Percentiles rank a stretch among this genome's conserved stretches.
These are phyloP conservation scores for Volvox reticuliferus DNA, from an alignment of 139 green algal species.

Conservation along the genomic window DNA sequence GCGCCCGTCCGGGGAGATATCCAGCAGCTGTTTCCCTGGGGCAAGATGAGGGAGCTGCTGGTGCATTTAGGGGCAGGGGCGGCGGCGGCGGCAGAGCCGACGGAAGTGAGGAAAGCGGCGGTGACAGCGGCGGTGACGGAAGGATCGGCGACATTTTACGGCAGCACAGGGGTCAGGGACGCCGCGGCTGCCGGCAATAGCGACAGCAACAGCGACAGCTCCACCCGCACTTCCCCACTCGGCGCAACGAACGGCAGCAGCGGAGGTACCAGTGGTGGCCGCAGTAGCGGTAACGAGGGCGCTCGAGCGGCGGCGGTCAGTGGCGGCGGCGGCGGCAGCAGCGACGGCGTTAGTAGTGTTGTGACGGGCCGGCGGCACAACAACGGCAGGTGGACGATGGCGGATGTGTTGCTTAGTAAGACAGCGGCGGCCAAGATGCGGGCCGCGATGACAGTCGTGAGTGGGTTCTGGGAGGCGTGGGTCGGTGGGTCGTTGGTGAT, in stretches of 20 bases:
- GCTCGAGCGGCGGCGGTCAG: not conserved
- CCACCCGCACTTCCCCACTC: no score
- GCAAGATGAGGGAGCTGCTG: not conserved
- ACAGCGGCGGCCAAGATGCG: not conserved
- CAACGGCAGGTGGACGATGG: not conserved
- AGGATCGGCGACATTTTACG: not conserved
- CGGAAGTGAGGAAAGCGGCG: not conserved
- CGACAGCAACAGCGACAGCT: no score
- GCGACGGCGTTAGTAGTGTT: not conserved
- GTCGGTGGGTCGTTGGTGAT: not conserved
- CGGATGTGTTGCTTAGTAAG: not conserved
- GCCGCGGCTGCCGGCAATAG: no score
- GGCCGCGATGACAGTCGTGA: not conserved
- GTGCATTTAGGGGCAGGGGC: not conserved
- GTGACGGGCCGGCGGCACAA: no score
- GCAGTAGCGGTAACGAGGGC: not conserved
- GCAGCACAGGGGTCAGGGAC: not conserved
- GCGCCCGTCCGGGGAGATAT: not conserved
- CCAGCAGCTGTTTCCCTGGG: not conserved
- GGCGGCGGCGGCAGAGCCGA: not conserved
- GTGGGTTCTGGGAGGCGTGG: not conserved
- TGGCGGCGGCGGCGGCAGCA: not conserved
- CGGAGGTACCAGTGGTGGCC: no score
- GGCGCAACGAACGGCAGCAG: not conserved
- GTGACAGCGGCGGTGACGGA: not conserved